Evolutionary conservation across 2,329 filamentous ascomycete species (phyloP), one percentile per base, ranked within the genome.

Genomic region (Ascosphaera acerosa): DNA sequence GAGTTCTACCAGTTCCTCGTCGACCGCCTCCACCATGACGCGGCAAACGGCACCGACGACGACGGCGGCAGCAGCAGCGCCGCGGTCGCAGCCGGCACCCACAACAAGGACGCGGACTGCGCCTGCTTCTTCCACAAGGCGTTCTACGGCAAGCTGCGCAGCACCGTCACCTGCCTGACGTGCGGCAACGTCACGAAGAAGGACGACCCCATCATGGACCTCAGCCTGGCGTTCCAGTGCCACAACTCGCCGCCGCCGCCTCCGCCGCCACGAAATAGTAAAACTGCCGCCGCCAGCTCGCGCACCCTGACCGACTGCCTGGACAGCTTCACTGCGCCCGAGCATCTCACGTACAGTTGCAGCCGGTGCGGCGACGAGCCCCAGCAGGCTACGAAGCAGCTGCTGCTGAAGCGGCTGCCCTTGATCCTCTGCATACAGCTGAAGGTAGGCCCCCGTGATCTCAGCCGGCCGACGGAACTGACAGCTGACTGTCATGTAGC

Each of bases 1-100:
- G 84, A 94, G 49, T 94, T 90, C 53, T 89, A 92, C 50, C 81
- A 91, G 47, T 92, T 90, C 45, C 65, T 94, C 19, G 74, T 89
- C 20, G 84, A 92, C 54, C 77, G 87, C 42, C 62, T 97, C 10
- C 84, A 92, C 46, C 69, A 76, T 45, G 66, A 56, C 6, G 59
- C 80, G 25, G 87, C 82, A 41, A 71, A 71, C 10, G 71, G 76
- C 39, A 64, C 65, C 23, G 72, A 70, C 44, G 64, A 58, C 41
- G 44, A 49, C 26, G n/a, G n/a, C n/a, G n/a, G n/a, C n/a, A n/a
- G n/a, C n/a, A n/a, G n/a, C n/a, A n/a, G n/a, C n/a, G n/a, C n/a
- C n/a, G n/a, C n/a, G n/a, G n/a, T n/a, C n/a, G n/a, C n/a, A n/a
- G n/a, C n/a, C n/a, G n/a, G n/a, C n/a, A 29, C 27, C 12, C 34